phyloP scores from a whole-genome alignment of 2,329 filamentous ascomycete species.

The Fusarium sambucinum region DNA sequence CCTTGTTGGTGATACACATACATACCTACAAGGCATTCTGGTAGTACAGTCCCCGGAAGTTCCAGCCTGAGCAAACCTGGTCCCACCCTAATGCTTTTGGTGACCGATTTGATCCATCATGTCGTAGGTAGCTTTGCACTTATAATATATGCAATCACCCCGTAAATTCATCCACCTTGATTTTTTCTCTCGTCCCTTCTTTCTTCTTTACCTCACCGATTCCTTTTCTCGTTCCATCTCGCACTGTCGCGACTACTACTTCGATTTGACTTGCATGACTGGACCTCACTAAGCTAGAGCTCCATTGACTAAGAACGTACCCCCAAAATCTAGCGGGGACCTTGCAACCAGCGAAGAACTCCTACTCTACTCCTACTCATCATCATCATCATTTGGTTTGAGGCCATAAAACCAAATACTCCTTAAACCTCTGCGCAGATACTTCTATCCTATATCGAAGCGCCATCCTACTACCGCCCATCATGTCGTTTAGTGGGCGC shows the following conservation, averaged over 20 bases:
- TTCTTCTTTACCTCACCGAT: slow-evolving; percentile 21
- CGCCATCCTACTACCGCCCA: slow-evolving; percentile 38
- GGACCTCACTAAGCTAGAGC: slow-evolving; percentile 22
- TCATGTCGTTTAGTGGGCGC: slow-evolving; percentile 65
- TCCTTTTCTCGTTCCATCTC: slow-evolving; percentile 1
- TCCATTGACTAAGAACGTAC: slow-evolving; percentile 6
- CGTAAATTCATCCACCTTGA: slow-evolving; percentile 30
- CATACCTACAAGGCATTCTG: slow-evolving; percentile 3
- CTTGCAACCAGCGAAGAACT: slow-evolving; percentile 11
- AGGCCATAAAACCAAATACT: slow-evolving; percentile 15
- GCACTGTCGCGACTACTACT: slow-evolving; percentile 5
- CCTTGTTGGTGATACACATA: slow-evolving; percentile 5
- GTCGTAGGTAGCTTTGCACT: slow-evolving; percentile 36
- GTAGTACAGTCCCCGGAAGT: slow-evolving; percentile 17
- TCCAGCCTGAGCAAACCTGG: slow-evolving; percentile 3
- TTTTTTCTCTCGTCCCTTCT: slow-evolving; percentile 19
- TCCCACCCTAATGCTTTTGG: slow-evolving; percentile 38
- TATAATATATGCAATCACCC: slow-evolving; percentile 41
- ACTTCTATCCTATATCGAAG: slow-evolving; percentile 2
- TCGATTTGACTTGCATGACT: slow-evolving; percentile 30
- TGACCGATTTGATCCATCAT: slow-evolving; percentile 16
- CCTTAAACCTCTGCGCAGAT: slow-evolving; percentile 4
- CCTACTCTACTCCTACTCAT: background rate
- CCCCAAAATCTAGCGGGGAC: slow-evolving; percentile 16
- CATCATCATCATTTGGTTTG: slow-evolving; percentile 8